phyloP scores from a whole-genome alignment of 1,139 yeast species.

The Geotrichum aggregatum region DNA sequence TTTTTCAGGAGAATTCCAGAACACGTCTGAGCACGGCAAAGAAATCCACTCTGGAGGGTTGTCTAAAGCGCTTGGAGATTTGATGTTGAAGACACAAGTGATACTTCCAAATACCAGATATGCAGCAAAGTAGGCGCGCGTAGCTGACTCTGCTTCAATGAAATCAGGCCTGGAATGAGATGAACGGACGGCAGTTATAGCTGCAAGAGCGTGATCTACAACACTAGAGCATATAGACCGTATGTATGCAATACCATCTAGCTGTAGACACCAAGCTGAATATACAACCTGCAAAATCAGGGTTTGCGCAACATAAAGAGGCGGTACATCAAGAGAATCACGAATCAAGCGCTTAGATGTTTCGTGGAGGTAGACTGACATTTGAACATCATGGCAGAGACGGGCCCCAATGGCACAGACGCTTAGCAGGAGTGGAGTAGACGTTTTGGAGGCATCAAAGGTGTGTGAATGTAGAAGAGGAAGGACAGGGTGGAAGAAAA shows the following conservation, averaged over 20 bases:
- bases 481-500: constrained; percentile 36
- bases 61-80: background rate
- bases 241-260: constrained; percentile 34
- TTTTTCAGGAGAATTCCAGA: constrained; percentile 32
- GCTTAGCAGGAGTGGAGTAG: constrained; percentile 36
- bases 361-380: constrained; percentile 32
- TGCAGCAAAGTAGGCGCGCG: constrained; percentile 36
- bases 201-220: constrained; percentile 26
- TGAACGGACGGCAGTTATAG: constrained; percentile 17
- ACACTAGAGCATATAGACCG: constrained; percentile 30
- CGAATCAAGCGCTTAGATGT: constrained; percentile 30
- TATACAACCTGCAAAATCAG: constrained; percentile 32
- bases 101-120: constrained; percentile 34
- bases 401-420: constrained; percentile 39
- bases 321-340: constrained; percentile 20
- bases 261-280: constrained; percentile 37
- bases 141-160: constrained; percentile 31
- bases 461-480: constrained; percentile 39
- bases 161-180: constrained; percentile 9
- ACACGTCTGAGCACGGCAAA: constrained; percentile 37
- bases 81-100: constrained; percentile 31
- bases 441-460: constrained; percentile 33
- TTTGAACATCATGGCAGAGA: constrained; percentile 32
- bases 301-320: constrained; percentile 36
- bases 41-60: constrained; percentile 4